phyloP scores from a whole-genome alignment of 768 basidiomycete genomes.

The Boletus sp. region DNA sequence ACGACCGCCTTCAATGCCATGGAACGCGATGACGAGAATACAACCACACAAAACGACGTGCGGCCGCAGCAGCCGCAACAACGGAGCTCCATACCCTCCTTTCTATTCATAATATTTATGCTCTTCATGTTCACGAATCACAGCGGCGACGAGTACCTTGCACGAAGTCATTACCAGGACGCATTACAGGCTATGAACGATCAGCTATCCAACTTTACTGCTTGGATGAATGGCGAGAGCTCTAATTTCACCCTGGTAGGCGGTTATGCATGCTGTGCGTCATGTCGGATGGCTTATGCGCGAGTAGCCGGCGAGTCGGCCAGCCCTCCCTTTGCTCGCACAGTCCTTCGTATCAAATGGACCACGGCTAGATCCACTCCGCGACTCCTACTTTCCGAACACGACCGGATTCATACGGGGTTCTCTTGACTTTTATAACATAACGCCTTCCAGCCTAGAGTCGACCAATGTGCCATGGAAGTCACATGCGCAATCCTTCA shows the following conservation, averaged over 20 bases:
- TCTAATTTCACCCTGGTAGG: conserved; percentile 67
- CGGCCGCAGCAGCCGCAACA: conserved; percentile 35
- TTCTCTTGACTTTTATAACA: conserved; percentile 58
- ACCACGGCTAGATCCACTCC: conserved; percentile 41
- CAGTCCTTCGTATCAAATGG: conserved; percentile 48
- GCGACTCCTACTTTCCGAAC: conserved; percentile 67
- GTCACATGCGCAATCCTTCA: conserved; percentile 46
- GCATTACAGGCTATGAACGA: conserved; percentile 54
- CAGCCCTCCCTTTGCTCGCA: conserved; percentile 45
- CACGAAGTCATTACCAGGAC: conserved; percentile 65
- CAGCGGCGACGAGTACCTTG: conserved; percentile 63
- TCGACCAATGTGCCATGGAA: conserved; percentile 46
- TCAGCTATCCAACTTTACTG: conserved; percentile 70
- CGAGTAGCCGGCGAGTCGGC: conserved; percentile 48
- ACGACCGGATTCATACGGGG: conserved; percentile 79
- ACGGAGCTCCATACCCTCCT: conserved; percentile 66
- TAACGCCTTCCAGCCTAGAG: conserved; percentile 48
- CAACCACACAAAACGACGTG: conserved; percentile 6
- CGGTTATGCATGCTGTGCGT: conserved; percentile 1
- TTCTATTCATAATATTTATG: conserved; percentile 72
- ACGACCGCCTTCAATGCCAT: conserved; percentile 15
- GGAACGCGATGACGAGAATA: conserved; percentile 30
- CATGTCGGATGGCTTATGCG: conserved; percentile 1
- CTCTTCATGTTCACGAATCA: conserved; percentile 80
- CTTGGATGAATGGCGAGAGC: conserved; percentile 68